A percentile compares a stretch with the other conserved stretches of the same genome.
Evolutionary conservation across 352 stramenopile species (phyloP).

Genomic region (Phytopythium chamaehyphon): DNA sequence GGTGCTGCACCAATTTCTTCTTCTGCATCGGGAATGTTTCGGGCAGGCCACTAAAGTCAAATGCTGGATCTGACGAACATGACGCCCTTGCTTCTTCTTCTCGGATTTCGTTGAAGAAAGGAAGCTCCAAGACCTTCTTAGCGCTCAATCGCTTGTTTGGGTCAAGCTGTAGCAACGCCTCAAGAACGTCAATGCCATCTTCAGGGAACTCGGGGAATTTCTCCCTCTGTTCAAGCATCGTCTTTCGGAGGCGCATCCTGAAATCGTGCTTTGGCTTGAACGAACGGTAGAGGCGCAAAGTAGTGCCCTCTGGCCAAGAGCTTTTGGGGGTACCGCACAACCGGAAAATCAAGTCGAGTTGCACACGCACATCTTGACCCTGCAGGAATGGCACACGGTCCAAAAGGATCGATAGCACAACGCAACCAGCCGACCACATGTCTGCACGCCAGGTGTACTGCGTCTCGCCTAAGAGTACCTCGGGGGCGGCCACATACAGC

Average conservation of each 20-base stretch:
- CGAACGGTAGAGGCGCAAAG: constrained; percentile 46
- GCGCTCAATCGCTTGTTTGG: constrained; percentile 45
- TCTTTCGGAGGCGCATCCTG: constrained; percentile 75
- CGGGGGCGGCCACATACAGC: constrained; percentile 60
- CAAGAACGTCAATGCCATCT: constrained; percentile 57
- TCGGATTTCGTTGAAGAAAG: constrained; percentile 53
- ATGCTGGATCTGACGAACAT: constrained; percentile 5
- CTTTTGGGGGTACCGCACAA: constrained; percentile 62
- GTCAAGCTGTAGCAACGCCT: constrained; percentile 75
- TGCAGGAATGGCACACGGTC: constrained; percentile 61
- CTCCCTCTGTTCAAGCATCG: constrained; percentile 55
- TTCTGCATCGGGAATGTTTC: constrained; percentile 52
- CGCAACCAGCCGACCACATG: constrained; percentile 70
- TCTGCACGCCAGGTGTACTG: constrained; percentile 71
- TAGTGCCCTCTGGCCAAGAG: constrained; percentile 44
- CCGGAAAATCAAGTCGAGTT: constrained; percentile 79
- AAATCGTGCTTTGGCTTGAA: constrained; percentile 74
- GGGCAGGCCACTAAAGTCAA: constrained; percentile 42
- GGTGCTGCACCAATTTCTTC: constrained; percentile 53
- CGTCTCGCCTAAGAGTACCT: constrained; percentile 66
- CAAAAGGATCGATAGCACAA: constrained; percentile 62
- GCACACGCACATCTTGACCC: constrained; percentile 50
- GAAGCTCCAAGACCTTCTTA: constrained; percentile 52
- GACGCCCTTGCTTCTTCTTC: background rate
- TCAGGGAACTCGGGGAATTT: constrained; percentile 51